Conservation (phyloP, 495 filamentous ascomycete genomes). For the Hypoxylon subgilvum region DNA sequence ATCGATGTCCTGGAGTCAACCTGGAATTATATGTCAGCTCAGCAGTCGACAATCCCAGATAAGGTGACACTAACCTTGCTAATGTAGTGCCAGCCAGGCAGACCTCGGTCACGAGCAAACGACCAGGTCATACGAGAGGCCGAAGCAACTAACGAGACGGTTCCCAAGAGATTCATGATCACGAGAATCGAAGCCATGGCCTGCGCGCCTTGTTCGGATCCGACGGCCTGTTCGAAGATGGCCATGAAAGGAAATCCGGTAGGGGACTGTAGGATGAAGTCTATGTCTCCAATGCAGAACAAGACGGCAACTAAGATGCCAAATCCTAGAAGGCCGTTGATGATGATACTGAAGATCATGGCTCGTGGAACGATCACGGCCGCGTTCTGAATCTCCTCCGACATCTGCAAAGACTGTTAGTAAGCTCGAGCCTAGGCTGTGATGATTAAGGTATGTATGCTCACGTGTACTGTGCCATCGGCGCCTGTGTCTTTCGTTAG, state of each 20-base stretch:
- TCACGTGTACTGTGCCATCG: conserved; percentile 60
- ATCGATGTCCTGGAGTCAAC: conserved; percentile 42
- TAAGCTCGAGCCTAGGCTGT: background rate
- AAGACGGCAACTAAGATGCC: conserved; percentile 59
- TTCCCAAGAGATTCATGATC: conserved; percentile 41
- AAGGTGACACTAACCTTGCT: conserved; percentile 36
- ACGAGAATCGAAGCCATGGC: conserved; percentile 46
- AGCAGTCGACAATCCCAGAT: background rate
- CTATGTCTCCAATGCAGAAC: conserved; percentile 61
- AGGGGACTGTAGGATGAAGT: conserved; percentile 43
- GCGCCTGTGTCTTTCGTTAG: conserved; percentile 43
- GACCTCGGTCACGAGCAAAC: conserved; percentile 59
- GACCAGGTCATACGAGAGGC: conserved; percentile 61
- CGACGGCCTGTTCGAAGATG: conserved; percentile 45
- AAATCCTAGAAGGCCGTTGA: conserved; percentile 60
- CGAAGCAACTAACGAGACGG: conserved; percentile 49
- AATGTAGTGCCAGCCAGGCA: conserved; percentile 60
- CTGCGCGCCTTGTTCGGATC: conserved; percentile 43
- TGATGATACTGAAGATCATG: conserved; percentile 55
- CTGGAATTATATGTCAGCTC: background rate
- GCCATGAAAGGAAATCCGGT: conserved; percentile 58
- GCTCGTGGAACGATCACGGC: conserved; percentile 61
- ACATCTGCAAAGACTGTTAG: conserved; percentile 44
- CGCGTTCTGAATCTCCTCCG: conserved; percentile 65
- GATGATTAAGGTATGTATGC: background rate